Base-by-base conservation (phyloP, 345 rosid genomes). In the Boechera stricta region DNA sequence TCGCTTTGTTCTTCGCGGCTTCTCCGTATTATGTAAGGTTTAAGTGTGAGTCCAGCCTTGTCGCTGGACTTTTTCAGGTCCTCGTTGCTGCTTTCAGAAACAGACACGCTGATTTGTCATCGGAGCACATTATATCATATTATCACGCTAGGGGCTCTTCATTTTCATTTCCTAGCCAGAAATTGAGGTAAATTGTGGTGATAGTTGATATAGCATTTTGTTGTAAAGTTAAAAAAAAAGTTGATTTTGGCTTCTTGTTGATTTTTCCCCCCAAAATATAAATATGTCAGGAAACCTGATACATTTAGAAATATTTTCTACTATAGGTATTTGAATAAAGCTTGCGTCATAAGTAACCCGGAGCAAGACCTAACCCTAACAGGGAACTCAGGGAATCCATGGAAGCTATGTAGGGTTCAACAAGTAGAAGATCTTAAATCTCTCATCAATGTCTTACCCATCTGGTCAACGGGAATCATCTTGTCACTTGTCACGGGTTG, bases 381-480 rank as follows among this genome's bases (percentile, higher is more conserved):
- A 31, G 82, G 80, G 64, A 68, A 36, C 5, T 75, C 86, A 39
- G 29, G 57, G 21, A 71, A 81, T 51, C 81, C 82, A 3, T 85
- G 90, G 91, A 84, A 73, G 52, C 84, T 85, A n/a, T 89, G 89
- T 74, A 85, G 85, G 0, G 68, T 81, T 2, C 84, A 87, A 62
- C 90, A 86, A 85, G 91, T 86, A 8, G 91, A 87, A 71, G 90
- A 85, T 56, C 73, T 89, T 31, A 89, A 89, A 80, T 79, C 86
- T 55, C 71, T 89, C 4, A 72, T 89, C 38, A 82, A 45, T 35
- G 69, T 89, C 29, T 41, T 85, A 10, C 90, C 87, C 0, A 61
- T 89, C 1, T 87, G 90, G 86, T 86, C 91, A 8, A 77, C 90
- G 2, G 89, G 87, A 39, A 84, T 86, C 10, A 78, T 89, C 55